A percentile compares a stretch with the other conserved stretches of the same genome.
Conservation (phyloP, 225 moss, liverwort and hornwort genomes). For the Bryum argenteum region DNA sequence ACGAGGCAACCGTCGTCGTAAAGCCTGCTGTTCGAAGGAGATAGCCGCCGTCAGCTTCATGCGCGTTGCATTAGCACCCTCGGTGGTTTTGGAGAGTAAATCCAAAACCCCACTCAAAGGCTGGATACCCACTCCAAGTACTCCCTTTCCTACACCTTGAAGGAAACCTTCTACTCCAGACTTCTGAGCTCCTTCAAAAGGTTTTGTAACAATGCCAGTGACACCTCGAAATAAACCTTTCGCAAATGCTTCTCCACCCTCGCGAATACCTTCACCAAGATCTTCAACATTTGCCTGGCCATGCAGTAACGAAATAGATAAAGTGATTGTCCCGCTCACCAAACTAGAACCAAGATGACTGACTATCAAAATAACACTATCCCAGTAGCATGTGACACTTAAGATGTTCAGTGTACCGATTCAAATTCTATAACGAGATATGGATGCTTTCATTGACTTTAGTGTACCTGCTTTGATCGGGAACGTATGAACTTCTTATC, state of each 20-base stretch:
- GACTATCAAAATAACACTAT: background rate
- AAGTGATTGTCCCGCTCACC: background rate
- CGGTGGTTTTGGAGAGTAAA: slow-evolving; percentile 92
- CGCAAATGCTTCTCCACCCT: slow-evolving; percentile 96
- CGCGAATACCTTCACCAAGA: slow-evolving; percentile 91
- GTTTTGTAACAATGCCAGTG: slow-evolving; percentile 97
- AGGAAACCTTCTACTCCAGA: slow-evolving; percentile 96
- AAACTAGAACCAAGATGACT: background rate
- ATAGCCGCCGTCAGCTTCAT: slow-evolving; percentile 94
- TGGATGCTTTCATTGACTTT: slow-evolving; percentile 8
- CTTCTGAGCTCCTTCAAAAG: slow-evolving; percentile 88
- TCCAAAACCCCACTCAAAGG: slow-evolving; percentile 95
- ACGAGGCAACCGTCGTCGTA: slow-evolving; percentile 83
- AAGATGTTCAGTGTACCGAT: background rate
- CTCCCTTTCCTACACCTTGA: slow-evolving; percentile 97
- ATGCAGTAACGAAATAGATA: slow-evolving; percentile 12
- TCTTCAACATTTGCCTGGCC: slow-evolving; percentile 94
- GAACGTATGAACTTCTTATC: slow-evolving; percentile 93
- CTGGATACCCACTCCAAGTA: slow-evolving; percentile 89
- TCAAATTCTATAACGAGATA: background rate
- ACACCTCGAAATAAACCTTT: slow-evolving; percentile 96
- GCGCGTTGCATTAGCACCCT: slow-evolving; percentile 94
- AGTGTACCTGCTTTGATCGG: slow-evolving; percentile 78
- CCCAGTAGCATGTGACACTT: slow-evolving; percentile 9
- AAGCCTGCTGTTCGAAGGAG: slow-evolving; percentile 76